Evolutionary conservation across 208 protist species (phyloP).

Genomic region (Wallacemonas sp.): DNA sequence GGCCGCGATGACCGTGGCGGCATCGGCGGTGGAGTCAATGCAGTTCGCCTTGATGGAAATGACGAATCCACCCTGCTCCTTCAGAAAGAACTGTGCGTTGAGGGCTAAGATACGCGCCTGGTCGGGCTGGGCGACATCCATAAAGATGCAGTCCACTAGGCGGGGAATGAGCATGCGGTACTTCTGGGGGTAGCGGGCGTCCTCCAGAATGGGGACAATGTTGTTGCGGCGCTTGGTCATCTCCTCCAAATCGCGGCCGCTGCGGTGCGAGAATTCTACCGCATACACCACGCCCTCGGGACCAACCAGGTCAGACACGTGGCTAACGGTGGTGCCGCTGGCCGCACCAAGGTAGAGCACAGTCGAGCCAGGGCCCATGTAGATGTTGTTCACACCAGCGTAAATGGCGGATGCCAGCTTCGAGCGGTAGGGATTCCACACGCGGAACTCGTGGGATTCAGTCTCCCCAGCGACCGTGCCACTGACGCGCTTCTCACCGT

Average conservation of each 20-base stretch:
- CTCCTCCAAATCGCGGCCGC: constrained; percentile 99
- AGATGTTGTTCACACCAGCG: constrained; percentile 98
- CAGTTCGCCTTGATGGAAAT: constrained; percentile 99
- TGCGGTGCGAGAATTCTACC: constrained; percentile 99
- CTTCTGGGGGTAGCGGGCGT: constrained; percentile 99
- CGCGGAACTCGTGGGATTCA: constrained; percentile 98
- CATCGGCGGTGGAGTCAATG: constrained; percentile 99
- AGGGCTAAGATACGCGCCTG: constrained; percentile 99
- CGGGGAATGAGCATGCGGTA: constrained; percentile 99
- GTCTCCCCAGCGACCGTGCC: constrained; percentile 69
- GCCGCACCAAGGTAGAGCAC: constrained; percentile 99
- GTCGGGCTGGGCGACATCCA: constrained; percentile 99
- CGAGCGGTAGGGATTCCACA: constrained; percentile 99
- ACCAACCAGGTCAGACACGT: constrained; percentile 99
- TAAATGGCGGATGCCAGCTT: constrained; percentile 99
- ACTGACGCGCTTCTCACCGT: constrained; percentile 99
- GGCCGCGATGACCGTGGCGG: constrained; percentile 97
- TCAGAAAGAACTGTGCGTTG: constrained; percentile 99
- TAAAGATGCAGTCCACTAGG: constrained; percentile 99
- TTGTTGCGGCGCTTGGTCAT: constrained; percentile 99
- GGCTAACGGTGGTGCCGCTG: constrained; percentile 99
- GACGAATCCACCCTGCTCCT: constrained; percentile 98
- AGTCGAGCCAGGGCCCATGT: constrained; percentile 97
- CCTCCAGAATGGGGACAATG: constrained; percentile 99
- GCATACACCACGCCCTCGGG: constrained; percentile 99